Evolutionary conservation across 805 yeast genomes (phyloP).

Genomic region (Lachancea cidri): DNA sequence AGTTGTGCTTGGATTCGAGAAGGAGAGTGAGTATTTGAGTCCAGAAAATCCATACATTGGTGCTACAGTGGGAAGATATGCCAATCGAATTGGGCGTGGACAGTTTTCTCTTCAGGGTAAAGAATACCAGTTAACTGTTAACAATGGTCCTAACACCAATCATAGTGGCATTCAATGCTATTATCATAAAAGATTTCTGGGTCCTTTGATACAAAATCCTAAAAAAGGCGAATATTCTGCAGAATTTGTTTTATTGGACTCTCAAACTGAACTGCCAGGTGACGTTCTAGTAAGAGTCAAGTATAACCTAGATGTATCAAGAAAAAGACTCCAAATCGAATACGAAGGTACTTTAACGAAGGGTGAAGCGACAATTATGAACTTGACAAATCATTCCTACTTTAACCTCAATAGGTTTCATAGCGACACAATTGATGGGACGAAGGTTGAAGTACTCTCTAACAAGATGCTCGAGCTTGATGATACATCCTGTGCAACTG

Average conservation of each 20-base stretch:
- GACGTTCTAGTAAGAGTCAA: conserved; percentile 42
- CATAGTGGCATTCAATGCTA: conserved; percentile 55
- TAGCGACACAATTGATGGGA: conserved; percentile 33
- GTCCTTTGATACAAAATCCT: conserved; percentile 43
- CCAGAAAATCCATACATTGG: conserved; percentile 50
- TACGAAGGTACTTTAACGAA: conserved; percentile 33
- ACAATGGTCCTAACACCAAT: conserved; percentile 40
- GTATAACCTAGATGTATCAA: conserved; percentile 38
- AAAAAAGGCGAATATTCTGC: conserved; percentile 29
- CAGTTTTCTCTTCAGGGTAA: conserved; percentile 38
- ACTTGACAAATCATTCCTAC: conserved; percentile 60
- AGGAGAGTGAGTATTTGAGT: conserved; percentile 28
- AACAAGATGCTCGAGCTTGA: conserved; percentile 41
- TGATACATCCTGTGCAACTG: conserved; percentile 41
- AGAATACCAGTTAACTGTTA: conserved; percentile 38
- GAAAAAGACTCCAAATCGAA: conserved; percentile 41
- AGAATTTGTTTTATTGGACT: conserved; percentile 40
- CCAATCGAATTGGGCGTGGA: conserved; percentile 52
- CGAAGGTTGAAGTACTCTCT: conserved; percentile 37
- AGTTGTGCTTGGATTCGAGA: conserved; percentile 38
- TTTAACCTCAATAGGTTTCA: conserved; percentile 43
- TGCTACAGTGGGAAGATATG: conserved; percentile 60
- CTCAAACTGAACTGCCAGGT: conserved; percentile 58
- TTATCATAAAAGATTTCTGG: conserved; percentile 46
- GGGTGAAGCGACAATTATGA: conserved; percentile 44